Evolutionary conservation across 2,329 filamentous ascomycete genomes (phyloP), one percentile per base, ranked within the genome.

Genomic region (Sporothrix inflata): DNA sequence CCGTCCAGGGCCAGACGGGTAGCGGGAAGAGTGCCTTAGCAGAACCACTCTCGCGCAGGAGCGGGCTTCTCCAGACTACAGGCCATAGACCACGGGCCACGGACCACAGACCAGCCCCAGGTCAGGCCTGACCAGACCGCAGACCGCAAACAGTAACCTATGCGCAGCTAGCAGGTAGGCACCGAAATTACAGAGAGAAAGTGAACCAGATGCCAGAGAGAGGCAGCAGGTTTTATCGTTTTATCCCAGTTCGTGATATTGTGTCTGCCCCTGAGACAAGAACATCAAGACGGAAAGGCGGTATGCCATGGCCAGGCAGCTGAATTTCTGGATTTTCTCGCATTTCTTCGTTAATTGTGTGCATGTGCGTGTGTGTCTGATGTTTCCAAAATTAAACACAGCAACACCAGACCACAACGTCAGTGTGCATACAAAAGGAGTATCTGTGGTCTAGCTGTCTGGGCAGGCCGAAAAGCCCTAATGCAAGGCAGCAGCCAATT

Each of bases 401-500:
- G 11, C 60, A 42, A 11, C 12, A 65, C 12, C 30, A 40, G 24
- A 63, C 60, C 60, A 65, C 38, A 65, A 45, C 60, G 60, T 65
- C 60, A 65, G 60, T 45, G 60, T 45, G 60, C 60, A 65, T 65
- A 63, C 27, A n/a, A n/a, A 38, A 60, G n/a, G 19, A 49, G 8
- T 42, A 11, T n/a, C 55, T 11, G 9, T 63, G n/a, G n/a, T n/a
- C n/a, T n/a, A n/a, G n/a, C 42, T 24, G 12, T 45, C 60, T 45
- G 60, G 60, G 38, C 60, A n/a, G 60, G 38, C 21, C 63, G 42
- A 66, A 30, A 34, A 66, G 66, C 74, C 74, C 71, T 75, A 75
- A 73, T 74, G 73, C 71, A 72, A 74, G 72, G 69, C 68, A 69
- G 30, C 71, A 68, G 71, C 69, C 72, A 72, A 74, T 74, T 74